These are phyloP conservation scores for Priceomyces melissophilus DNA, from an alignment of 805 yeast genomes.

Conservation along the genomic window DNA sequence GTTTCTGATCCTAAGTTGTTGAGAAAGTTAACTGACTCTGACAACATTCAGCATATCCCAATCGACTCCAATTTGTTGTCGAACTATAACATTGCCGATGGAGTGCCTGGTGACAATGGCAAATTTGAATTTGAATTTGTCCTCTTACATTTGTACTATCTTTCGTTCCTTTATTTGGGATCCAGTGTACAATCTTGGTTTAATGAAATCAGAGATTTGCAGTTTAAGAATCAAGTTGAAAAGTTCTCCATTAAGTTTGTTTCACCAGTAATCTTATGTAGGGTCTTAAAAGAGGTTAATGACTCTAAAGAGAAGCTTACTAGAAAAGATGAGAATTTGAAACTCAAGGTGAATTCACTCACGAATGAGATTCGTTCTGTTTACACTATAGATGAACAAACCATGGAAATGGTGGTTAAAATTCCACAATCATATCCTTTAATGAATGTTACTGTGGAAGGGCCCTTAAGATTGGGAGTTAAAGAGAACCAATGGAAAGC, in stretches of 20 bases:
- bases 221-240: constrained; percentile 57
- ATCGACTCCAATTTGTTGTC: constrained; percentile 16
- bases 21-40: constrained; percentile 9
- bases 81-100: constrained; percentile 17
- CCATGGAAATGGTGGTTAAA: constrained; percentile 70
- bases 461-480: constrained; percentile 79
- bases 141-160: constrained; percentile 49
- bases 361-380: constrained; percentile 67
- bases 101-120: constrained; percentile 16
- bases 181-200: constrained; percentile 67
- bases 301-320: constrained; percentile 32
- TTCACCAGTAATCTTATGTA: constrained; percentile 60
- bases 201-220: constrained; percentile 63
- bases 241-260: constrained; percentile 57
- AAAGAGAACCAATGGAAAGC: constrained; percentile 92
- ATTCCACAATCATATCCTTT: constrained; percentile 80
- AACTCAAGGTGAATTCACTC: constrained; percentile 57
- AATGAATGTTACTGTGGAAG: constrained; percentile 68
- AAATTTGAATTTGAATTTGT: constrained; percentile 35
- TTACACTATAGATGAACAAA: constrained; percentile 83
- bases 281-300: constrained; percentile 53
- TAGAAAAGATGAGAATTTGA: constrained; percentile 42
- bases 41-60: constrained; percentile 2
- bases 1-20: constrained; percentile 22
- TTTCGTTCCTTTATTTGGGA: constrained; percentile 49